phyloP scores from a whole-genome alignment of 441 rosid species.

The Adansonia grandidieri region DNA sequence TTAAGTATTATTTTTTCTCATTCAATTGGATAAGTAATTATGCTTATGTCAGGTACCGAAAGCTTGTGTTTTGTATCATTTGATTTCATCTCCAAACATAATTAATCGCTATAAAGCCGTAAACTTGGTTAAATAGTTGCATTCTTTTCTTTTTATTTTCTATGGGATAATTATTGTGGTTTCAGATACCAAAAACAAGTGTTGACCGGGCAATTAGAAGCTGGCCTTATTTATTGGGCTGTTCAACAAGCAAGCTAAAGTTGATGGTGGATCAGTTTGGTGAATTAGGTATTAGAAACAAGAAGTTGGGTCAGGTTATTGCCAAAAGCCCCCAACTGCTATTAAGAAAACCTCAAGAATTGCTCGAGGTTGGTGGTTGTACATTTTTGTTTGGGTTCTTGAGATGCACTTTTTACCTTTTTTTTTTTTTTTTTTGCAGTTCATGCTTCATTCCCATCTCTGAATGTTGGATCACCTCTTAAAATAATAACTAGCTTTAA shows the following conservation, averaged over 20 bases:
- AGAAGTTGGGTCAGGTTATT: conserved; percentile 70
- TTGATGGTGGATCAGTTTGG: conserved; percentile 62
- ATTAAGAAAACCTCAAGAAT: conserved; percentile 68
- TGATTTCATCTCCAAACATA: neutral
- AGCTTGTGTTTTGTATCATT: conserved; percentile 1
- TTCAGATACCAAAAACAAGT: conserved; percentile 62
- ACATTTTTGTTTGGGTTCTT: neutral
- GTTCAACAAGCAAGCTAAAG: conserved; percentile 67
- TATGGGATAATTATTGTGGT: conserved; percentile 19
- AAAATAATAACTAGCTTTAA: neutral
- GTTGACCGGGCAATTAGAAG: conserved; percentile 65
- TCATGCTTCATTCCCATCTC: conserved; percentile 5
- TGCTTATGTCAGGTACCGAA: neutral
- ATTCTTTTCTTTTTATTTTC: neutral
- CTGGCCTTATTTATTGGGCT: conserved; percentile 84
- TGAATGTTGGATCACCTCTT: neutral
- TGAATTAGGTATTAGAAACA: conserved; percentile 56
- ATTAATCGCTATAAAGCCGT: neutral
- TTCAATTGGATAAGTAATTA: neutral
- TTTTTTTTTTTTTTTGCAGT: neutral
- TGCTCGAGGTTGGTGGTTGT: conserved; percentile 52
- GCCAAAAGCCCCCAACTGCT: conserved; percentile 84
- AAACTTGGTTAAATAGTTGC: neutral
- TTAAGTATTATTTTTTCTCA: neutral
- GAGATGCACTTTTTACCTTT: neutral